Evolutionary conservation across 2,329 filamentous ascomycete species (phyloP).

Genomic region (Alternaria postmessia): DNA sequence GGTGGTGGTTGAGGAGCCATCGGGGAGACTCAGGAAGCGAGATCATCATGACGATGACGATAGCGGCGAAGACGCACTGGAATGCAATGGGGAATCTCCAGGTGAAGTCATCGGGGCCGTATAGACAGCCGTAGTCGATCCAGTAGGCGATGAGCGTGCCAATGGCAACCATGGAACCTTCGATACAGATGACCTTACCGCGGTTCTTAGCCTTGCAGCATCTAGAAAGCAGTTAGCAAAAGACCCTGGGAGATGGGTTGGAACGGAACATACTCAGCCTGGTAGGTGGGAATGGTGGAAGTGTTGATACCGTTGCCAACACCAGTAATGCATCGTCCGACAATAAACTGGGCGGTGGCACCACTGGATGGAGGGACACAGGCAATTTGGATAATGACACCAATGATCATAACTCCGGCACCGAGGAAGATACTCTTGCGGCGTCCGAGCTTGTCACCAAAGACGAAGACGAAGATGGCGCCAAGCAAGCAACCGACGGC

Average conservation of each 20-base stretch:
- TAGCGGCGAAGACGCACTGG: constrained; percentile 58
- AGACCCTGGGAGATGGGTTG: not conserved
- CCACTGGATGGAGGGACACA: constrained; percentile 36
- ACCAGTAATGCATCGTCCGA: constrained; percentile 61
- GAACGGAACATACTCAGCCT: constrained; percentile 54
- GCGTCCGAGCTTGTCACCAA: constrained; percentile 54
- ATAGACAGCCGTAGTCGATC: constrained; percentile 58
- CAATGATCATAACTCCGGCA: constrained; percentile 52
- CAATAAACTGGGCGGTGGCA: constrained; percentile 59
- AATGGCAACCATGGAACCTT: constrained; percentile 60
- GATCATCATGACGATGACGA: constrained; percentile 47
- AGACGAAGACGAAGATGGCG: constrained; percentile 49
- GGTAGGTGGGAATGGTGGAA: constrained; percentile 62
- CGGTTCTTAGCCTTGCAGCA: constrained; percentile 63
- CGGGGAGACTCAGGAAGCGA: constrained; percentile 40
- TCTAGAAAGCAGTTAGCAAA: constrained; percentile 11
- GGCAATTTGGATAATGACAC: constrained; percentile 51
- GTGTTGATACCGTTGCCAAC: constrained; percentile 65
- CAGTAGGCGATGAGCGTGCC: constrained; percentile 61
- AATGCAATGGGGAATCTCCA: constrained; percentile 64
- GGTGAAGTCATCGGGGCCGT: constrained; percentile 39
- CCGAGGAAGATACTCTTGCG: constrained; percentile 55
- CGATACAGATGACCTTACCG: constrained; percentile 67
- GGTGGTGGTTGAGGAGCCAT: constrained; percentile 45
- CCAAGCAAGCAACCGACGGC: constrained; percentile 58